A percentile compares a stretch with the other conserved stretches of the same genome.
These are phyloP conservation scores for Quambalaria eucalypti DNA, from an alignment of 1,284 basidiomycete species.

Conservation along the genomic window DNA sequence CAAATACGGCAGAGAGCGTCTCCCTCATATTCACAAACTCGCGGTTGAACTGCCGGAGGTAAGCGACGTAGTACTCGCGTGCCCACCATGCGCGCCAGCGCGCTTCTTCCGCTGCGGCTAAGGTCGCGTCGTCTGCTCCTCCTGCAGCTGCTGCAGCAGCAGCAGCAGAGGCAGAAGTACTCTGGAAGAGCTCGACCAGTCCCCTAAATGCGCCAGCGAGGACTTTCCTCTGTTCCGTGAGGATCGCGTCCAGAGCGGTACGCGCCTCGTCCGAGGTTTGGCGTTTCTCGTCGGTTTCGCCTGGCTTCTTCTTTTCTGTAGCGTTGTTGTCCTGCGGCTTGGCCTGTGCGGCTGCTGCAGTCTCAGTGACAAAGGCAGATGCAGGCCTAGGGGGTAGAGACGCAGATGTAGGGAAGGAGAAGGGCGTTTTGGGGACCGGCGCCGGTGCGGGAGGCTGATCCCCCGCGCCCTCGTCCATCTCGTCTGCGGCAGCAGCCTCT, in stretches of 20 bases:
- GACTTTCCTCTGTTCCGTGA: conserved; percentile 40
- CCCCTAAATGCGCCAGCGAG: conserved; percentile 23
- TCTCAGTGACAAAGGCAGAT: neutral
- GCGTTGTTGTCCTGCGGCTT: neutral
- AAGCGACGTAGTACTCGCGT: conserved; percentile 28
- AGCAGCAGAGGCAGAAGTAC: neutral
- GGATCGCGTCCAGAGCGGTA: conserved; percentile 31
- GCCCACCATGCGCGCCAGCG: conserved; percentile 40
- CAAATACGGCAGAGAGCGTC: neutral
- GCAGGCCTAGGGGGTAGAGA: conserved; percentile 12
- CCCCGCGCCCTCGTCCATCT: conserved; percentile 3
- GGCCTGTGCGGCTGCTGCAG: neutral
- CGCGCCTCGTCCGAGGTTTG: conserved; percentile 20
- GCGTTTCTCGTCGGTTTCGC: conserved; percentile 5
- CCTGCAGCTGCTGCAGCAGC: neutral
- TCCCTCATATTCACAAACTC: neutral
- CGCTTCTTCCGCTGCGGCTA: neutral
- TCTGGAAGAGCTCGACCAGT: conserved; percentile 15
- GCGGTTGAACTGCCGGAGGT: conserved; percentile 11
- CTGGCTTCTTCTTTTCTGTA: neutral
- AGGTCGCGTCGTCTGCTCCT: neutral
- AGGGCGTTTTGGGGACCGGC: conserved; percentile 10
- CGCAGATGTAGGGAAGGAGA: conserved; percentile 26
- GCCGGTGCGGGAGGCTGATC: neutral
- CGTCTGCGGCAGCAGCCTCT: conserved; percentile 16